These are phyloP conservation scores for Fusarium compactum DNA, from an alignment of 2,329 filamentous ascomycete species.

Conservation along the genomic window DNA sequence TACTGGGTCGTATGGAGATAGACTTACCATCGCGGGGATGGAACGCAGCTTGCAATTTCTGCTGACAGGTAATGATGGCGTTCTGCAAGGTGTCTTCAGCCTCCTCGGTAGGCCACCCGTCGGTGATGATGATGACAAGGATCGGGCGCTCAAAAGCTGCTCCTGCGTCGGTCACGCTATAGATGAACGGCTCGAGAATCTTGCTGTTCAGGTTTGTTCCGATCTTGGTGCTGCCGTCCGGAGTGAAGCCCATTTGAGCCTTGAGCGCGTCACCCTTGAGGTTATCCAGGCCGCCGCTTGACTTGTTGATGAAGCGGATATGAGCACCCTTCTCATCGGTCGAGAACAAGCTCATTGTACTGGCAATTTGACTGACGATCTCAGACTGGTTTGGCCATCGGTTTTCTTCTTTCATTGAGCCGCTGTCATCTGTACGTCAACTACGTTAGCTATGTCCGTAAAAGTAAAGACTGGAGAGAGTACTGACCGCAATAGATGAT, in stretches of 20 bases:
- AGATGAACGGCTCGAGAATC: not conserved
- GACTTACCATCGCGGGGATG: not conserved
- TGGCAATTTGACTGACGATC: not conserved
- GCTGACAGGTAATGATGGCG: not conserved
- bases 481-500: conserved; percentile 4
- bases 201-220: not conserved
- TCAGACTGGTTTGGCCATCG: not conserved
- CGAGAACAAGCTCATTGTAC: not conserved
- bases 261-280: not conserved
- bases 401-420: not conserved
- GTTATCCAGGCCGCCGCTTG: not conserved
- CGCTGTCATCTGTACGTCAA: not conserved
- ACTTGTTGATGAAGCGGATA: not conserved
- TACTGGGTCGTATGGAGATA: fast-evolving
- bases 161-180: not conserved
- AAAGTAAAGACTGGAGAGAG: not conserved
- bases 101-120: not conserved
- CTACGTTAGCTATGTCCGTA: not conserved
- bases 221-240: not conserved
- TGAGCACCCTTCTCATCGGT: not conserved
- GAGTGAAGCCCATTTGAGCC: not conserved
- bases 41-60: not conserved
- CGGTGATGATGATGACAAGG: not conserved
- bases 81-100: not conserved
- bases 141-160: not conserved